Conservation (phyloP, 495 filamentous ascomycete genomes). For the Neurospora sp. region DNA sequence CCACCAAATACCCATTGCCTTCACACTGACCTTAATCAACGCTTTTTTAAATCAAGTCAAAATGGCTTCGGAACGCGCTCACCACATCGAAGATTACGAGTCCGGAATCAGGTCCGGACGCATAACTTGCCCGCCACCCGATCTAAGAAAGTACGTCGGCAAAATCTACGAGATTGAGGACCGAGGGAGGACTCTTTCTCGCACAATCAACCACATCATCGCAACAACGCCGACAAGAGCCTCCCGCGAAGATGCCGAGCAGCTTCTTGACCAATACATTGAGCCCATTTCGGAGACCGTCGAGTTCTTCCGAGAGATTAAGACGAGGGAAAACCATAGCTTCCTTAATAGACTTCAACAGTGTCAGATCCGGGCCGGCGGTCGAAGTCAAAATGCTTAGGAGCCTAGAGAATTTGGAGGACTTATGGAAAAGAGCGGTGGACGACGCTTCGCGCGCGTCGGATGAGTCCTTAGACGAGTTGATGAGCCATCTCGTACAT, state of each 20-base stretch:
- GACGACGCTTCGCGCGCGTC: neutral
- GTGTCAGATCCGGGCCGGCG: neutral
- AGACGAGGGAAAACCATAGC: neutral
- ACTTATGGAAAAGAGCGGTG: neutral
- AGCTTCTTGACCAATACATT: neutral
- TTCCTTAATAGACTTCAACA: neutral
- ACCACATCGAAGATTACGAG: neutral
- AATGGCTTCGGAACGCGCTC: neutral
- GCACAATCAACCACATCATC: neutral
- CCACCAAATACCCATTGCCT: neutral
- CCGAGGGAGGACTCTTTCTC: neutral
- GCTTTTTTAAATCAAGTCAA: neutral
- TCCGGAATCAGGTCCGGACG: neutral
- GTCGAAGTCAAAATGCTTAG: neutral
- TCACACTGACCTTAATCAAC: neutral
- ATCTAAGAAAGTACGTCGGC: neutral
- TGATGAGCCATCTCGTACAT: neutral
- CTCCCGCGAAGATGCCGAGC: neutral
- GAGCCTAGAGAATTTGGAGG: neutral
- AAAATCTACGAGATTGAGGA: neutral
- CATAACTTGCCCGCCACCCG: neutral
- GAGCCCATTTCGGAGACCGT: neutral
- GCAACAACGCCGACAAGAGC: accelerated
- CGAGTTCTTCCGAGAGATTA: neutral
- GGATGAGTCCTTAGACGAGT: neutral